Base-by-base conservation (phyloP, 768 basidiomycete genomes). In the Panaeolus cyanescens region DNA sequence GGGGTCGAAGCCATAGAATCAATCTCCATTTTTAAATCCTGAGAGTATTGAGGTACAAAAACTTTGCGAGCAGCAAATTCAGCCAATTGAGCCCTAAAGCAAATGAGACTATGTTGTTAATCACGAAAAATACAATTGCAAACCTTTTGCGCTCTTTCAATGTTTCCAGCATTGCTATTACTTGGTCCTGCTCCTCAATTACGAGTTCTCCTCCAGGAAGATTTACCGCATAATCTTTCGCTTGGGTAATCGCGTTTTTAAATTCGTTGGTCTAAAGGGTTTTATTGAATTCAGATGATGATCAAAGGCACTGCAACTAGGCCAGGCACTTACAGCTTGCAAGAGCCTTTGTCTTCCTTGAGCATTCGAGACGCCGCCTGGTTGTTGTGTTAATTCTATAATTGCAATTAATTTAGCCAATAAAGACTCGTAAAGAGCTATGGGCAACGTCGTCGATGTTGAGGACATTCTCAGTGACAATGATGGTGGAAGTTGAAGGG, bases 1-100 rank as follows among this genome's bases (percentile, higher is more conserved):
- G 90, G 90, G 3, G 90, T 91, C 3, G 90, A 91, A 28, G 90
- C 90, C 60, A 85, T 87, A 13, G 90, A 92, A 68, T 92, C 90
- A 36, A 91, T 72, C 65, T 91, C 90, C 83, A 90, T 89, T 62
- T 78, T 80, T 4, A 67, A 45, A 22, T 79, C 74, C 12, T 62
- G 64, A 2, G 63, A 61, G 13, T 65, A 67, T 25, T 67, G 33
- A 4, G 71, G 64, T 7, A 75, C 71, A 13, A 67, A 68, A 20
- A 82, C 67, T 19, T 77, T 76, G 58, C 74, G 76, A 13, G 77
- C 71, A 4, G 85, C 72, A 64, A 91, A 90, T 13, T 80, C 75
- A 0, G 70, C 74, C 1, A 91, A 75, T 64, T 87, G 85, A 34
- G 79, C 78, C 39, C 89, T 91, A 58, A 54, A 10, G 33, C 20